phyloP scores from a whole-genome alignment of 1,284 basidiomycete species.

The Ganoderma multipileum region DNA sequence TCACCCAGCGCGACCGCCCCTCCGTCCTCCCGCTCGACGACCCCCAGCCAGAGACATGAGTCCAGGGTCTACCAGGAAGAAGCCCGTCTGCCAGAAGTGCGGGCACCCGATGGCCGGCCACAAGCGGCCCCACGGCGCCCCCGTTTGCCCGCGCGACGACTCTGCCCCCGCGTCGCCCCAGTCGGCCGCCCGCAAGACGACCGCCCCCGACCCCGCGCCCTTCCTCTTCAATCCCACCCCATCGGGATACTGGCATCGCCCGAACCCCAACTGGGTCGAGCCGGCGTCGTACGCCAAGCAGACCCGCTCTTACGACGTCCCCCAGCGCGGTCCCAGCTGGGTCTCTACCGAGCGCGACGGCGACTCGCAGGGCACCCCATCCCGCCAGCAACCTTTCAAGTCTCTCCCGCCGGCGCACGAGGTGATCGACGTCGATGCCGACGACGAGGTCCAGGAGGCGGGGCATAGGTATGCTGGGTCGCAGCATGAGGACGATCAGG shows the following conservation, averaged over 20 bases:
- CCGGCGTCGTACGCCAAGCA: slow-evolving; percentile 19
- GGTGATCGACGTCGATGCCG: slow-evolving; percentile 17
- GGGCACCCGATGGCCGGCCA: slow-evolving; percentile 41
- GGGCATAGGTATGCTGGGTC: background rate
- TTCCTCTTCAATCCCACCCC: slow-evolving; percentile 15
- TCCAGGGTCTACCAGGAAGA: slow-evolving; percentile 33
- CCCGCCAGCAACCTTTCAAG: background rate
- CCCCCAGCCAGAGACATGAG: slow-evolving; percentile 16
- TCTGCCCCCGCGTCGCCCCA: slow-evolving; percentile 12
- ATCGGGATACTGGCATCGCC: slow-evolving; percentile 26
- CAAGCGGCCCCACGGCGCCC: slow-evolving; percentile 38
- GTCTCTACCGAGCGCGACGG: slow-evolving; percentile 39
- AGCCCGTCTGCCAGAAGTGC: slow-evolving; percentile 40
- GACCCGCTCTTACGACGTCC: slow-evolving; percentile 8
- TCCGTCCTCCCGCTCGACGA: slow-evolving; percentile 4
- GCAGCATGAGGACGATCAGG: slow-evolving; percentile 3
- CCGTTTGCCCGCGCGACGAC: slow-evolving; percentile 35
- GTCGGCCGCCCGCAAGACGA: background rate
- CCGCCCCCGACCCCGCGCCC: slow-evolving; percentile 10
- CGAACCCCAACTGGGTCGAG: slow-evolving; percentile 39
- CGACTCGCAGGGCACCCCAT: slow-evolving; percentile 15
- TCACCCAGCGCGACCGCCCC: background rate
- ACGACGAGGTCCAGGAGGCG: slow-evolving; percentile 4
- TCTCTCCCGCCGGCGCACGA: slow-evolving; percentile 4
- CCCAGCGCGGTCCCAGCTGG: slow-evolving; percentile 25